Evolutionary conservation across 169 alveolate species (phyloP).

Genomic region (Plasmodium relictum): DNA sequence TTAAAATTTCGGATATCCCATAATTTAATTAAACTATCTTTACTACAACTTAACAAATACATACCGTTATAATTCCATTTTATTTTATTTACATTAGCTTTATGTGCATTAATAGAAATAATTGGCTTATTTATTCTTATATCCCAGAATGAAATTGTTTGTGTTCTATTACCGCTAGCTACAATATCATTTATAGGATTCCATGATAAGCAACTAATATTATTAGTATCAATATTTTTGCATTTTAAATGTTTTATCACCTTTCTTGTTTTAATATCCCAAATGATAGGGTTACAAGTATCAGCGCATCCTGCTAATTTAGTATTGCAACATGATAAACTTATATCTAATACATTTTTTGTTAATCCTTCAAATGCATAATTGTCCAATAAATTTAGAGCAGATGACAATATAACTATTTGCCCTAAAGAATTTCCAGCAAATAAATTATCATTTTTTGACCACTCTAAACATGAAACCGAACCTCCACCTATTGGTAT

Average conservation of each 20-base stretch:
- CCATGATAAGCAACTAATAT: constrained; percentile 89
- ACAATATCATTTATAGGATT: constrained; percentile 87
- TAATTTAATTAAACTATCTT: constrained; percentile 88
- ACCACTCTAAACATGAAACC: constrained; percentile 87
- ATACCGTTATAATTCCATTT: constrained; percentile 85
- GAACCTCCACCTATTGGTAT: constrained; percentile 90
- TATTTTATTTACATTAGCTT: constrained; percentile 85
- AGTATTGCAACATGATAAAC: constrained; percentile 83
- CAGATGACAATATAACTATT: constrained; percentile 87
- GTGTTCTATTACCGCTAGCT: constrained; percentile 90
- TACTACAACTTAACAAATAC: constrained; percentile 79
- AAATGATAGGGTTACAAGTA: constrained; percentile 85
- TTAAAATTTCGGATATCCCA: constrained; percentile 88
- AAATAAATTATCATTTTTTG: constrained; percentile 83
- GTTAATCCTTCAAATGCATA: constrained; percentile 86
- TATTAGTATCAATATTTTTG: constrained; percentile 83
- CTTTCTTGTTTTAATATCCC: constrained; percentile 84
- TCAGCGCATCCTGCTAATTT: constrained; percentile 87
- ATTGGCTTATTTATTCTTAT: constrained; percentile 85
- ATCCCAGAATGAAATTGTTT: constrained; percentile 91
- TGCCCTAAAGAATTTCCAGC: constrained; percentile 89
- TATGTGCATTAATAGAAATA: constrained; percentile 90
- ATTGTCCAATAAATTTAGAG: constrained; percentile 85
- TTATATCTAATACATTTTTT: constrained; percentile 82
- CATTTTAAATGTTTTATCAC: constrained; percentile 80